A percentile compares a stretch with the other conserved stretches of the same genome.
Conservation (phyloP, 176 grass and related monocot species). For the Bonia amplexicaulis region DNA sequence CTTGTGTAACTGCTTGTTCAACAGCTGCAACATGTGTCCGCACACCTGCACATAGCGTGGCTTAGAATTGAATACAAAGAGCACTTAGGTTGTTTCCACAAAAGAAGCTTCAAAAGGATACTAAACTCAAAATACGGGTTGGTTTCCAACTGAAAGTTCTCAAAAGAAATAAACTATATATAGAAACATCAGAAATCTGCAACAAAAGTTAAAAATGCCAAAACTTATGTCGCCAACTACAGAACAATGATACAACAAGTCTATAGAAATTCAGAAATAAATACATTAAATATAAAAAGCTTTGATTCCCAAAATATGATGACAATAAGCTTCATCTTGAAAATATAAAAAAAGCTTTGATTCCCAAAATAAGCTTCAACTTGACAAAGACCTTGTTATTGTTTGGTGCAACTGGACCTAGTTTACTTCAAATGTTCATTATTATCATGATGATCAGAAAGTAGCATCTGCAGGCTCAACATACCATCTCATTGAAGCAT, state of each 20-base stretch:
- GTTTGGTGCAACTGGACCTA: not conserved
- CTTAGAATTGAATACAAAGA: conserved; percentile 12
- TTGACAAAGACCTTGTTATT: not conserved
- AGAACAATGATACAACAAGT: not conserved
- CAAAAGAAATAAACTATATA: not conserved
- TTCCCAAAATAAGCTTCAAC: not conserved
- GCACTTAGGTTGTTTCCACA: not conserved
- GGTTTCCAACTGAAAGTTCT: not conserved
- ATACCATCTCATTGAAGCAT: not conserved
- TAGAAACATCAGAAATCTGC: not conserved
- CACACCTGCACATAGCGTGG: conserved; percentile 43
- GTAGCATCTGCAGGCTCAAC: not conserved
- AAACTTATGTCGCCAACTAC: not conserved
- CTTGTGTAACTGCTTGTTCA: conserved; percentile 41
- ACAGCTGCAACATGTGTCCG: conserved; percentile 64
- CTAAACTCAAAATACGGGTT: not conserved
- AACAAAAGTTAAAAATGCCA: not conserved
- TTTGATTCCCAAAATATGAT: conserved; percentile 1
- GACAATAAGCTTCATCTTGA: not conserved
- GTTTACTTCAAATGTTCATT: not conserved
- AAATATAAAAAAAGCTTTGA: no score
- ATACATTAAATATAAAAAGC: not conserved
- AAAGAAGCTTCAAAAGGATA: not conserved
- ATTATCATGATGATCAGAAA: not conserved
- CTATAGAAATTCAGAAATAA: conserved; percentile 4